Percentiles rank a stretch among this genome's conserved stretches.
phyloP scores from a whole-genome alignment of 2,329 filamentous ascomycete species.

The Aureobasidium leucospermi region DNA sequence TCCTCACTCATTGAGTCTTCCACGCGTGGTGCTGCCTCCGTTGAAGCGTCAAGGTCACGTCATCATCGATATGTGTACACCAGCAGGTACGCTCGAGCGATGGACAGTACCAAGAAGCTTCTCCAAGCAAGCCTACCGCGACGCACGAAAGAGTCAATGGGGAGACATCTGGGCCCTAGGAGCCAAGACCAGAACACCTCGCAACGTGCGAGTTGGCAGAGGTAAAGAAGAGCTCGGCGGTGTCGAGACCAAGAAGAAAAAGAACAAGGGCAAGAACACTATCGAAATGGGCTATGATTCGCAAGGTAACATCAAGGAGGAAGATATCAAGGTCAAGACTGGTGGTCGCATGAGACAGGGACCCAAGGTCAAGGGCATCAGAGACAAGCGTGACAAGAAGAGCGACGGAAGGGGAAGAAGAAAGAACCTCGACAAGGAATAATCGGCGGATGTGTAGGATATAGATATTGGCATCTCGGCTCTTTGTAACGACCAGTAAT shows the following conservation, averaged over 20 bases:
- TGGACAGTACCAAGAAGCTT: conserved; percentile 86
- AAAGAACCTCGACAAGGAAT: conserved; percentile 9
- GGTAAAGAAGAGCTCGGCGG: conserved; percentile 16
- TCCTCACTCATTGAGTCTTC: conserved; percentile 56
- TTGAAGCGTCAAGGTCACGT: conserved; percentile 86
- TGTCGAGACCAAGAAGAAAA: conserved; percentile 17
- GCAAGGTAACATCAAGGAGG: conserved; percentile 15
- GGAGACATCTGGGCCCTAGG: conserved; percentile 94
- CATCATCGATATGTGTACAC: conserved; percentile 84
- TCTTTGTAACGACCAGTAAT: conserved; percentile 5
- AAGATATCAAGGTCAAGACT: conserved; percentile 24
- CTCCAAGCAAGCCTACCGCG: conserved; percentile 75
- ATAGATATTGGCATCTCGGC: not conserved
- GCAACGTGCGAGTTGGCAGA: conserved; percentile 55
- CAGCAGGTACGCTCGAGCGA: conserved; percentile 75
- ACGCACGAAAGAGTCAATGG: conserved; percentile 85
- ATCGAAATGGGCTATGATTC: conserved; percentile 29
- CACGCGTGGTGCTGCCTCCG: conserved; percentile 69
- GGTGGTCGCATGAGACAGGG: conserved; percentile 27
- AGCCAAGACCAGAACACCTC: conserved; percentile 69
- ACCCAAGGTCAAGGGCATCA: conserved; percentile 26
- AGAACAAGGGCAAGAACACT: conserved; percentile 29
- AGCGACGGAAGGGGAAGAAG: conserved; percentile 15
- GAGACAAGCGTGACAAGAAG: conserved; percentile 31
- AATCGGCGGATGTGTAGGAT: not conserved